phyloP scores from a whole-genome alignment of 176 grass and related monocot genomes.

The Musa troglodytarum region DNA sequence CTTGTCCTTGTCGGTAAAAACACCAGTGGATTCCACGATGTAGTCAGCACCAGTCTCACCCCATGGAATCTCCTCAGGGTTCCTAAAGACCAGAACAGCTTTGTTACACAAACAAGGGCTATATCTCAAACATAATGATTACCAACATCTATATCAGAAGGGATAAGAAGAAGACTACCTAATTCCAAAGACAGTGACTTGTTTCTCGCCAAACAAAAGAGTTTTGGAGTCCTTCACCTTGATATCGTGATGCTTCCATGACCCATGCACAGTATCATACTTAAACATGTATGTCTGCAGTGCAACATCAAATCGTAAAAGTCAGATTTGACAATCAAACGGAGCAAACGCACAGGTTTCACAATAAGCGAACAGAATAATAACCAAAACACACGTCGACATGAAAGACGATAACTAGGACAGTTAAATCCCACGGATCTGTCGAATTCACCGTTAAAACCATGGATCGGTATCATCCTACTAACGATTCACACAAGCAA shows the following conservation, averaged over 20 bases:
- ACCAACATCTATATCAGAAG: background rate
- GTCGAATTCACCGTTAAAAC: too few species aligned
- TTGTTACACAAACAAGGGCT: background rate
- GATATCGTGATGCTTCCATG: slow-evolving; percentile 53
- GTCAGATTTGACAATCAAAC: background rate
- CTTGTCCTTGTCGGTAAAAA: slow-evolving; percentile 65
- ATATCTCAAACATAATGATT: background rate
- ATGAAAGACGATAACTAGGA: background rate
- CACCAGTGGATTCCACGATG: slow-evolving; percentile 54
- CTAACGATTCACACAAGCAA: background rate
- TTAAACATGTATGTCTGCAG: slow-evolving; percentile 67
- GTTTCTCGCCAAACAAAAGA: slow-evolving; percentile 52
- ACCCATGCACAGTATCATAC: slow-evolving; percentile 53
- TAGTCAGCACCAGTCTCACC: slow-evolving; percentile 50
- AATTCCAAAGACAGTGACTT: slow-evolving; percentile 38
- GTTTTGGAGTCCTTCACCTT: slow-evolving; percentile 57
- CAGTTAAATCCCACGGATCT: background rate
- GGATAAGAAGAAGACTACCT: slow-evolving; percentile 17
- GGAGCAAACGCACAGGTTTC: background rate
- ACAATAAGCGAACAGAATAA: background rate
- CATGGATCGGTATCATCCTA: background rate
- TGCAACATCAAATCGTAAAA: background rate
- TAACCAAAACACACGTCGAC: background rate
- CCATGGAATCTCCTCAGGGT: slow-evolving; percentile 71
- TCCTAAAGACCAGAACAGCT: slow-evolving; percentile 21